These are phyloP conservation scores for Dothideomycetidae sp. DNA, from an alignment of 2,329 filamentous ascomycete genomes.

Conservation along the genomic window DNA sequence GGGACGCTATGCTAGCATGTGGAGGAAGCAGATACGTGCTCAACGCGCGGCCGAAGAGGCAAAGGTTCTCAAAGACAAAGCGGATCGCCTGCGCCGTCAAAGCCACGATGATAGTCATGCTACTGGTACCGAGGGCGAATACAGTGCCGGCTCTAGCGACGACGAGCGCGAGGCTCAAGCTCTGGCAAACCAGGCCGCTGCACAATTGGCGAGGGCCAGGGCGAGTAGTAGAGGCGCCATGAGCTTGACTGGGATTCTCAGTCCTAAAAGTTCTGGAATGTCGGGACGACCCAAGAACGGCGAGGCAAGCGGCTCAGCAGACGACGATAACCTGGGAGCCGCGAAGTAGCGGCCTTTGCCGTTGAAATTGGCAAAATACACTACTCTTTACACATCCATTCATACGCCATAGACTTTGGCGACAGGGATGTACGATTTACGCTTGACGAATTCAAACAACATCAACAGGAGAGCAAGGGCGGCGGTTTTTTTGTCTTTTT, in stretches of 20 bases:
- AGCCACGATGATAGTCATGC: slow-evolving; percentile 19
- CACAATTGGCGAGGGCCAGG: slow-evolving; percentile 7
- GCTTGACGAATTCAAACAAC: too few relatives aligned
- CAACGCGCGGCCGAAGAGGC: slow-evolving; percentile 37
- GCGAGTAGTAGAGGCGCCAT: slow-evolving; percentile 8
- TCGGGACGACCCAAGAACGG: too few relatives aligned
- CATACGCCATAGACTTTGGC: too few relatives aligned
- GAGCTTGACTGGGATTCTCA: slow-evolving; percentile 17
- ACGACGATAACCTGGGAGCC: too few relatives aligned
- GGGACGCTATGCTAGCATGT: slow-evolving; percentile 36
- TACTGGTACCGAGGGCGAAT: slow-evolving; percentile 20
- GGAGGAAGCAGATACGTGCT: slow-evolving; percentile 38
- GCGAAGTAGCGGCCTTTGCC: too few relatives aligned
- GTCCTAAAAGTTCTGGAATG: slow-evolving; percentile 4
- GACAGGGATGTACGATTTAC: too few relatives aligned
- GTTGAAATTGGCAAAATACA: too few relatives aligned
- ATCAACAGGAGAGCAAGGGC: too few relatives aligned
- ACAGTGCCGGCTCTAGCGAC: slow-evolving; percentile 24
- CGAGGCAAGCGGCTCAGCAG: too few relatives aligned
- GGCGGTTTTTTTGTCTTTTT: too few relatives aligned
- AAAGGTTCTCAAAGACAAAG: slow-evolving; percentile 35
- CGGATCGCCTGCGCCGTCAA: slow-evolving; percentile 33
- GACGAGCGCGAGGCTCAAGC: slow-evolving; percentile 19
- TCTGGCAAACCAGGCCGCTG: slow-evolving; percentile 11
- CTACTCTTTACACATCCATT: too few relatives aligned